Evolutionary conservation across 768 basidiomycete genomes (phyloP).

Genomic region (Pholiota molesta): DNA sequence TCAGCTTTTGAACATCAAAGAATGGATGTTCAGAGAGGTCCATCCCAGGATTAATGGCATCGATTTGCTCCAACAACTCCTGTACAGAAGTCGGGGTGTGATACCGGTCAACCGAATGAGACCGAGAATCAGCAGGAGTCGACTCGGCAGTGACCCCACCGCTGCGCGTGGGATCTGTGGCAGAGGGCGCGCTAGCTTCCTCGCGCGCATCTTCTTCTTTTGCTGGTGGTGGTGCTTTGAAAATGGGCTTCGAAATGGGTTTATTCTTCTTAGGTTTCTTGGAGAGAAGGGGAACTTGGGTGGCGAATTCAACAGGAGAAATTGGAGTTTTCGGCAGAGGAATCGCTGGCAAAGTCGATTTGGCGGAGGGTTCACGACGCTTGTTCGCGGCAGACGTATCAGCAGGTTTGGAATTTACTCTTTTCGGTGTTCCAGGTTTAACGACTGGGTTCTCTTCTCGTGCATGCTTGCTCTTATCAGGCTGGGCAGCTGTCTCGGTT

Average conservation of each 20-base stretch:
- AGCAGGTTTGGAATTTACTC: conserved; percentile 8
- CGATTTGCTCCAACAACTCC: conserved; percentile 71
- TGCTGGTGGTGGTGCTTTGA: conserved; percentile 40
- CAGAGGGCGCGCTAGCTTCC: conserved; percentile 45
- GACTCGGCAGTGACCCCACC: conserved; percentile 41
- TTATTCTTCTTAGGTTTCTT: conserved; percentile 87
- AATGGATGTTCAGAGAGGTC: conserved; percentile 72
- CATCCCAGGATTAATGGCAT: conserved; percentile 60
- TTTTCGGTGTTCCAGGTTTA: conserved; percentile 11
- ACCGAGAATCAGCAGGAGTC: conserved; percentile 59
- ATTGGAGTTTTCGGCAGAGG: conserved; percentile 17
- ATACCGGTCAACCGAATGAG: conserved; percentile 60
- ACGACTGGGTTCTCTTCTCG: conserved; percentile 2
- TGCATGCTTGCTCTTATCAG: conserved; percentile 8
- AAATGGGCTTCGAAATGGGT: conserved; percentile 54
- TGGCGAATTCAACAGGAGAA: conserved; percentile 33
- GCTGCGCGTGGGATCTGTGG: conserved; percentile 49
- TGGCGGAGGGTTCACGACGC: conserved; percentile 16
- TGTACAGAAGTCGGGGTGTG: conserved; percentile 53
- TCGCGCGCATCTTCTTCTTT: conserved; percentile 64
- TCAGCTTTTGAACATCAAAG: conserved; percentile 73
- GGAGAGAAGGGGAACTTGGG: conserved; percentile 75
- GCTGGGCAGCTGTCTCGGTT: not conserved
- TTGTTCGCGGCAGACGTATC: conserved; percentile 7
- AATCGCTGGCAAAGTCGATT: conserved; percentile 13